These are phyloP conservation scores for Saccharomyces hybrid DNA, from an alignment of 1,139 yeast species.

Conservation along the genomic window DNA sequence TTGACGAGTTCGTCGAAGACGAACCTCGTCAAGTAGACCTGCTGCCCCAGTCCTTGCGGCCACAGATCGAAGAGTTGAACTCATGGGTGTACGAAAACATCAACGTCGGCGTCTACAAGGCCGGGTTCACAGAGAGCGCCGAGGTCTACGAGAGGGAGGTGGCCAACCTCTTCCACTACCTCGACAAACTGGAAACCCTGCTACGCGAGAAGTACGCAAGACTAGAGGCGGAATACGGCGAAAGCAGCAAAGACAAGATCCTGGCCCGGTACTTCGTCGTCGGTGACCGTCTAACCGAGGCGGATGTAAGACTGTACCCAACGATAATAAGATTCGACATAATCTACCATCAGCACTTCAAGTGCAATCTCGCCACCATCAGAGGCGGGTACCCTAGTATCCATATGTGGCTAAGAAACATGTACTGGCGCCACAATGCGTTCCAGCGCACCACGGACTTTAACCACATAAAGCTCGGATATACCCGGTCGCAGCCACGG, in stretches of 20 bases:
- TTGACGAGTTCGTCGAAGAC: slow-evolving; percentile 42
- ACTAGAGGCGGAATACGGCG: slow-evolving; percentile 30
- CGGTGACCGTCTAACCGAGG: slow-evolving; percentile 73
- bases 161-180: slow-evolving; percentile 51
- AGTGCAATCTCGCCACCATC: slow-evolving; percentile 79
- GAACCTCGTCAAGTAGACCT: slow-evolving; percentile 33
- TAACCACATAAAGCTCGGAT: slow-evolving; percentile 83
- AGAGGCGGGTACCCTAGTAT: slow-evolving; percentile 72
- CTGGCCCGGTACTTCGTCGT: slow-evolving; percentile 32
- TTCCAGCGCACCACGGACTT: slow-evolving; percentile 76
- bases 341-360: slow-evolving; percentile 89
- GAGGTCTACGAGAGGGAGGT: slow-evolving; percentile 76
- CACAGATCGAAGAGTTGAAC: slow-evolving; percentile 67
- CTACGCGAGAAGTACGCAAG: slow-evolving; percentile 42
- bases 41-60: slow-evolving; percentile 50
- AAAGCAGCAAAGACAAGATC: background rate
- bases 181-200: slow-evolving; percentile 68
- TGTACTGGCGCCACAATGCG: slow-evolving; percentile 78
- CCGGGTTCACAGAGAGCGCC: slow-evolving; percentile 73
- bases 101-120: slow-evolving; percentile 89
- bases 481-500: slow-evolving; percentile 65
- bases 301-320: slow-evolving; percentile 77
- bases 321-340: slow-evolving; percentile 85
- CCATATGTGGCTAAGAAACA: slow-evolving; percentile 69
- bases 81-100: slow-evolving; percentile 79